Evolutionary conservation across 257 asterid genomes (phyloP), one percentile per base, ranked within the genome.

Genomic region (Solanum appendiculatum): DNA sequence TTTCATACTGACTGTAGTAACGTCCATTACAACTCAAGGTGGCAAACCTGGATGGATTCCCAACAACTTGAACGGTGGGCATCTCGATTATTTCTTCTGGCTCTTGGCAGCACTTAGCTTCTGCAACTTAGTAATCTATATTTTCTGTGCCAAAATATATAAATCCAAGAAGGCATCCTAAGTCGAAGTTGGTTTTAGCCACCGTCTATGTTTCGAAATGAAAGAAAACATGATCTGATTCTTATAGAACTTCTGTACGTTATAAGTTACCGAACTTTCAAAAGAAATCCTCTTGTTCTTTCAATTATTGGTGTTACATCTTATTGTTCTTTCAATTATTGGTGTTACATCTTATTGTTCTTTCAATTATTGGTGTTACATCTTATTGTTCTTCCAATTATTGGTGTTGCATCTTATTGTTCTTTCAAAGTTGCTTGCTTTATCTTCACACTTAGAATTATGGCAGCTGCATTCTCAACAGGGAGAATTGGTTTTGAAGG

Each of bases 21-120:
- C 98, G 21, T 81, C 91, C 36, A 58, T 95, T 60, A 93, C 98
- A 2, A 95, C 99, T 0, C 89, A 63, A 15, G 97, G 96, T 42
- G 99, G 98, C 23, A 87, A 88, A 36, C 73, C 89, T 1, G 98
- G 98, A 86, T 96, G 99, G 98, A 95, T 95, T 83, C 98, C 99
- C 39, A 95, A 96, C 89, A 96, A 95, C 91, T 88, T 96, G 91
- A 96, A 96, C 69, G 66, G 90, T 86, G 99, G 98, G 8, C 98
- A 92, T 88, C 98, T 96, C 23, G 98, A 95, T 86, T 92, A 93
- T 56, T 94, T 94, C 95, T 96, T 93, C 85, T 96, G 98, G 98
- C 95, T 96, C 5, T 90, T 96, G 72, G 97, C 99, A 2, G 98
- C 89, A 6, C 93, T 96, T 54, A 95, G 98, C 93, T 88, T 92